phyloP scores from a whole-genome alignment of 2,329 filamentous ascomycete species.

The Neopestalotiopsis rosae region DNA sequence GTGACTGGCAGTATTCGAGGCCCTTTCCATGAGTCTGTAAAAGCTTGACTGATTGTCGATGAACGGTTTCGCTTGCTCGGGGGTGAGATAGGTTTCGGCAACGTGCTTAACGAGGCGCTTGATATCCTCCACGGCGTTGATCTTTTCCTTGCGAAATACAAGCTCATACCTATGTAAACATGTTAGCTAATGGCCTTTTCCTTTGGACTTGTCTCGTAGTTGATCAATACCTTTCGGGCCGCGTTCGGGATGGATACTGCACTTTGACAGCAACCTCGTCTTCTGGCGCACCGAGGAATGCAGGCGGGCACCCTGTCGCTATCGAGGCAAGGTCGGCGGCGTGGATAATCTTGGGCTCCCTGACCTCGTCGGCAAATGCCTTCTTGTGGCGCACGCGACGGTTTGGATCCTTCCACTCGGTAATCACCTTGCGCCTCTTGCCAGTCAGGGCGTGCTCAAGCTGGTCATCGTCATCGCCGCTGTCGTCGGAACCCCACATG shows the following conservation, averaged over 20 bases:
- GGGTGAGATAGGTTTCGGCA: conserved; percentile 77
- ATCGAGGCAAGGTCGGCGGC: conserved; percentile 61
- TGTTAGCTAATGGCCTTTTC: conserved; percentile 14
- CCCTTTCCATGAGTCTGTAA: conserved; percentile 77
- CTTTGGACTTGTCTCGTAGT: not conserved
- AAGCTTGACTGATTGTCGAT: conserved; percentile 76
- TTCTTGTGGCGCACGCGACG: conserved; percentile 51
- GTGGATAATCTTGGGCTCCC: conserved; percentile 58
- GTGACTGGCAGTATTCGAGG: conserved; percentile 57
- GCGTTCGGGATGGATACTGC: conserved; percentile 81
- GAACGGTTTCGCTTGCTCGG: conserved; percentile 70
- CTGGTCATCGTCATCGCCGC: conserved; percentile 56
- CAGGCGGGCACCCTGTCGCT: conserved; percentile 55
- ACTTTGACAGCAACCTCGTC: conserved; percentile 69
- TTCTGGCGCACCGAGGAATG: conserved; percentile 53
- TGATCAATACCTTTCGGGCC: conserved; percentile 65
- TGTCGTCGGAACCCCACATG: conserved; percentile 50
- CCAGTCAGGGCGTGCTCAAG: conserved; percentile 48
- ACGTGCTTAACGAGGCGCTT: conserved; percentile 72
- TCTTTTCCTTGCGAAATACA: conserved; percentile 78
- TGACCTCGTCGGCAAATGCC: conserved; percentile 49
- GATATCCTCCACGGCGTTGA: conserved; percentile 78
- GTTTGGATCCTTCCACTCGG: conserved; percentile 51
- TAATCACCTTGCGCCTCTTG: conserved; percentile 51
- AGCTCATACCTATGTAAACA: conserved; percentile 67